These are phyloP conservation scores for Saturnispora kantuleensis DNA, from an alignment of 805 yeast genomes.

Conservation along the genomic window DNA sequence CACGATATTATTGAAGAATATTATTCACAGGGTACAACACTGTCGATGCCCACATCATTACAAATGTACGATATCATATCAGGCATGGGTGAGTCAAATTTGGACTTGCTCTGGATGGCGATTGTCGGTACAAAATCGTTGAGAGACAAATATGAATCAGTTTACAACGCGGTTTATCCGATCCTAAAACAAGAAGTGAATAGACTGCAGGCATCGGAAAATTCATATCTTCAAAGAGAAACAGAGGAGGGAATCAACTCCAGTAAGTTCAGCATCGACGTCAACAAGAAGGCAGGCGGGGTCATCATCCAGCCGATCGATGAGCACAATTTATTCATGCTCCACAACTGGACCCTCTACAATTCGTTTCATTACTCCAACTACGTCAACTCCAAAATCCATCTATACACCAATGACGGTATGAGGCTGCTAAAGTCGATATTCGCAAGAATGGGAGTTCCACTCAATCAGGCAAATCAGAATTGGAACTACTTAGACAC, in stretches of 20 bases:
- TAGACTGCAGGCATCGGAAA: constrained; percentile 39
- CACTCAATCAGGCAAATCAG: constrained; percentile 80
- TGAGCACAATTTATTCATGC: constrained; percentile 76
- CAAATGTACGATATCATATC: constrained; percentile 75
- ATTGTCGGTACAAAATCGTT: constrained; percentile 82
- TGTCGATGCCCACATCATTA: constrained; percentile 64
- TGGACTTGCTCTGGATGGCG: constrained; percentile 71
- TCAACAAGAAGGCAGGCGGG: constrained; percentile 26
- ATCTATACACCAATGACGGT: constrained; percentile 89
- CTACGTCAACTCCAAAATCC: constrained; percentile 78
- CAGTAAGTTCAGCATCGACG: constrained; percentile 12
- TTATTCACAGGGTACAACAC: constrained; percentile 74
- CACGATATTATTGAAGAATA: constrained; percentile 61
- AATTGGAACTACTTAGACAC: constrained; percentile 88
- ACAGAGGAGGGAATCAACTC: background rate
- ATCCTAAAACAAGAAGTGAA: constrained; percentile 73
- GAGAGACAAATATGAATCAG: constrained; percentile 61
- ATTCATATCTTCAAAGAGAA: constrained; percentile 6
- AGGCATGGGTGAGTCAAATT: constrained; percentile 69
- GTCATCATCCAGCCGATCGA: constrained; percentile 51
- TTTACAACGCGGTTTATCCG: constrained; percentile 65
- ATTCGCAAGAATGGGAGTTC: constrained; percentile 95
- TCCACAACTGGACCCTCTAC: constrained; percentile 90
- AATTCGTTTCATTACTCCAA: constrained; percentile 87
- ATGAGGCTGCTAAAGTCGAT: constrained; percentile 74